These are phyloP conservation scores for Podospora sp. DNA, from an alignment of 495 filamentous ascomycete genomes.

Conservation along the genomic window DNA sequence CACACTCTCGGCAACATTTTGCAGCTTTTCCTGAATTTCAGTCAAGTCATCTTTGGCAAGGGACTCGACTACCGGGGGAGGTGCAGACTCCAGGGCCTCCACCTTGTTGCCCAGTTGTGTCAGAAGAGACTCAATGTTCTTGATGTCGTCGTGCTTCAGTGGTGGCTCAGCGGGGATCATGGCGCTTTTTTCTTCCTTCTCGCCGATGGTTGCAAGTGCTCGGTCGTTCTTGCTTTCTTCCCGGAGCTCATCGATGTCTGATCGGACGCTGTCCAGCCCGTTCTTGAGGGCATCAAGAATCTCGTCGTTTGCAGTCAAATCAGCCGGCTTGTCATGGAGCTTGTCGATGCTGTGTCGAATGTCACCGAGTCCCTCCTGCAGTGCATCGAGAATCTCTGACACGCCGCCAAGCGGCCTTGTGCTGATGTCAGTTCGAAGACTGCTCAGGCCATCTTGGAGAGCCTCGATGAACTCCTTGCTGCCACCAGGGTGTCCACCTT, in stretches of 20 bases:
- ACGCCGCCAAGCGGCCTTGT: slow-evolving; percentile 58
- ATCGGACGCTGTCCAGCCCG: slow-evolving; percentile 69
- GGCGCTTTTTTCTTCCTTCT: slow-evolving; percentile 28
- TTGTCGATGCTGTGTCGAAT: slow-evolving; percentile 76
- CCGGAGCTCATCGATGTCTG: slow-evolving; percentile 77
- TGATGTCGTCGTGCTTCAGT: slow-evolving; percentile 69
- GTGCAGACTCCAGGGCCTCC: slow-evolving; percentile 71
- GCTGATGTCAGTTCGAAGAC: slow-evolving; percentile 65
- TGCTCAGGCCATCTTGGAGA: slow-evolving; percentile 69
- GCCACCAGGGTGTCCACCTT: slow-evolving; percentile 32
- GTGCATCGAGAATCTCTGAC: slow-evolving; percentile 75
- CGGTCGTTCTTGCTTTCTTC: slow-evolving; percentile 53
- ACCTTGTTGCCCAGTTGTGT: slow-evolving; percentile 81
- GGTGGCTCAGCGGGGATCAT: slow-evolving; percentile 44
- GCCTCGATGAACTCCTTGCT: slow-evolving; percentile 67
- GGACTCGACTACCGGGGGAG: slow-evolving; percentile 44
- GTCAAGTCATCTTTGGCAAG: slow-evolving; percentile 49
- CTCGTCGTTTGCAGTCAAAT: slow-evolving; percentile 79
- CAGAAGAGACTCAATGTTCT: slow-evolving; percentile 79
- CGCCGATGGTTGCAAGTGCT: slow-evolving; percentile 49
- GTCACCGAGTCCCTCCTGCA: slow-evolving; percentile 78
- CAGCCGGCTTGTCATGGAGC: slow-evolving; percentile 73
- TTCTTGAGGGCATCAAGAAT: slow-evolving; percentile 83
- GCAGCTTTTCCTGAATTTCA: slow-evolving; percentile 44
- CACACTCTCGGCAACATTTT: slow-evolving; percentile 61